Evolutionary conservation across 148 eudicot species (phyloP), one percentile per base, ranked within the genome.

Genomic region (Rhododendron griersonianum): DNA sequence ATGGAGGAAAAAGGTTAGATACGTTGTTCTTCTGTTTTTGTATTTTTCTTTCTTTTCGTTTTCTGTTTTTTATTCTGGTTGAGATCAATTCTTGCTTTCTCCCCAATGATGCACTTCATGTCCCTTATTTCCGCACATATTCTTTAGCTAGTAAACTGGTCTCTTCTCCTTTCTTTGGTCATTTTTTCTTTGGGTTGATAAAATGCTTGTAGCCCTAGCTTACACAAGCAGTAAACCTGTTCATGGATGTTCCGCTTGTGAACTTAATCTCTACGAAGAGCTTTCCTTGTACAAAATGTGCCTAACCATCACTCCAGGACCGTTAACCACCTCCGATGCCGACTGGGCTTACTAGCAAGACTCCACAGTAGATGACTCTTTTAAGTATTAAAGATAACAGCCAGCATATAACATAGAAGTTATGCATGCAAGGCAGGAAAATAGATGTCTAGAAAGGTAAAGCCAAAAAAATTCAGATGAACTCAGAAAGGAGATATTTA

Each of bases 1-100:
- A 97, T 97, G 99, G 99, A 97, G 87, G 99, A 95, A 89, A 95
- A 97, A 91, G 99, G 98, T 91, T 84, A 55, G 90, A 13, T 11
- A 10, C 45, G 8, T 81, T 83, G 51, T 65, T 61, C 45, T 63
- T 81, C n/a, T 85, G 81, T 33, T 23, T 25, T 80, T 74, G 2
- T 65, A 10, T 80, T 23, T 33, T 63, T 18, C 69, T 63, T 65
- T 33, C 55, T 57, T 77, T 35, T 75, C 39, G 11, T 53, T 15
- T 71, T 63, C 18, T 39, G 11, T 39, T n/a, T 41, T 14, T n/a
- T 13, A 35, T 37, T 75, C 76, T 35, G 47, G 45, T 81, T 81
- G 37, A 35, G 77, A 73, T 75, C 23, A 35, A 10, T 59, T 61
- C 47, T 81, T 30, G 65, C n/a, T 30, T 55, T 81, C 39, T 28